Conservation (phyloP, 139 green algal species). For the Dunaliella primolecta region DNA sequence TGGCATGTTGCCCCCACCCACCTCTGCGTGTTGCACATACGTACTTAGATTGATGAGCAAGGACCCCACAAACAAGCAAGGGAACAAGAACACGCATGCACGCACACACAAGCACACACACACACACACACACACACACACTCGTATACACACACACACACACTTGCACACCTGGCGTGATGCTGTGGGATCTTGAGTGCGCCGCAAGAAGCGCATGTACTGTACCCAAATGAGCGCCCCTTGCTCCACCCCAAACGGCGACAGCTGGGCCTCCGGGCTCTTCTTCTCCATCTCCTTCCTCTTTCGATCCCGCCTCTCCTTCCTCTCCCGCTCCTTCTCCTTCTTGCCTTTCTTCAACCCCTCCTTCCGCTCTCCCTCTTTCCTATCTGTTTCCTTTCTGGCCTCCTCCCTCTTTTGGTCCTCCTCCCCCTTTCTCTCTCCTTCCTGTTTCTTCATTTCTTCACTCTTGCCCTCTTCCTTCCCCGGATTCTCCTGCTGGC, state of each 20-base stretch:
- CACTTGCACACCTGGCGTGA: constrained; percentile 79
- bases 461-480: background rate
- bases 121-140: no score
- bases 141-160: constrained; percentile 85
- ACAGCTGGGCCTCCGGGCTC: background rate
- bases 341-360: background rate
- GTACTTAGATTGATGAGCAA: no score
- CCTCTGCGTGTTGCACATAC: no score
- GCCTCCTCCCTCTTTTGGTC: background rate
- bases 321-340: background rate
- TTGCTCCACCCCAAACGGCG: constrained; percentile 40
- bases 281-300: background rate
- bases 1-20: no score
- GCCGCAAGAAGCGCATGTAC: constrained; percentile 79
- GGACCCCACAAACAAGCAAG: no score
- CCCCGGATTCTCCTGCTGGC: background rate
- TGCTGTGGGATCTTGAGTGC: constrained; percentile 56
- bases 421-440: background rate
- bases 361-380: background rate
- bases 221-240: constrained; percentile 75
- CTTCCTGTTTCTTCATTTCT: background rate
- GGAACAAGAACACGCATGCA: no score
- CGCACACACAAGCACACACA: no score
- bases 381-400: background rate
- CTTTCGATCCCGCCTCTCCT: background rate